Conservation (phyloP, 2,329 filamentous ascomycete species). For the Fusarium duplospermum region DNA sequence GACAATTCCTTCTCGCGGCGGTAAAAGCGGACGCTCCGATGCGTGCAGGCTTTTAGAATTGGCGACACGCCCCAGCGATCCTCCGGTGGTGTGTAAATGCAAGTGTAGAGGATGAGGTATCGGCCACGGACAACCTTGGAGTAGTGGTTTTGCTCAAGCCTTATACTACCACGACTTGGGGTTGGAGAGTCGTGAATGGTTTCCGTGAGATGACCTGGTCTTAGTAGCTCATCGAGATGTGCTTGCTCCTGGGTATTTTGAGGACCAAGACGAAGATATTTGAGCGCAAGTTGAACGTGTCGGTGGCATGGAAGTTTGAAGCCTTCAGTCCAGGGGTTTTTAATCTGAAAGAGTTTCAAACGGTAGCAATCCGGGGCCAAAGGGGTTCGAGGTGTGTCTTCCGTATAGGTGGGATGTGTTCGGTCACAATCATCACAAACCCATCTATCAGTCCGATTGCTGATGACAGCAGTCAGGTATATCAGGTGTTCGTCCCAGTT, state of each 20-base stretch:
- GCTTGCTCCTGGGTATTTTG: neutral
- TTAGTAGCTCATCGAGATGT: neutral
- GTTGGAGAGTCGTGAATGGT: neutral
- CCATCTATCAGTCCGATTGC: constrained; percentile 7
- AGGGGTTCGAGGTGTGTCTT: neutral
- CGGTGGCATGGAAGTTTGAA: neutral
- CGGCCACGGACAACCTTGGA: neutral
- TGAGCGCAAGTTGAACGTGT: constrained; percentile 1
- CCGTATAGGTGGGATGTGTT: neutral
- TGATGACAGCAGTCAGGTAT: neutral
- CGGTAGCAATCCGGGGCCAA: neutral
- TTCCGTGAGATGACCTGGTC: neutral
- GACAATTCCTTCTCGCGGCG: neutral
- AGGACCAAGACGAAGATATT: neutral
- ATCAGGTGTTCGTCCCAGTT: neutral
- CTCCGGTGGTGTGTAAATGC: neutral
- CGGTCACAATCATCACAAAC: neutral
- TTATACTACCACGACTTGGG: neutral
- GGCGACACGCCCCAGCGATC: too few species aligned
- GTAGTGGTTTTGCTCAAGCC: neutral
- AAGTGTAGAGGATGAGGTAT: neutral
- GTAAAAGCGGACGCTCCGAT: neutral
- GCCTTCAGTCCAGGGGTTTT: neutral
- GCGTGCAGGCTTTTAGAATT: neutral
- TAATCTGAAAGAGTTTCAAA: neutral